Base-by-base conservation (phyloP, 202 grass and related monocot genomes). In the Panicum hallii region DNA sequence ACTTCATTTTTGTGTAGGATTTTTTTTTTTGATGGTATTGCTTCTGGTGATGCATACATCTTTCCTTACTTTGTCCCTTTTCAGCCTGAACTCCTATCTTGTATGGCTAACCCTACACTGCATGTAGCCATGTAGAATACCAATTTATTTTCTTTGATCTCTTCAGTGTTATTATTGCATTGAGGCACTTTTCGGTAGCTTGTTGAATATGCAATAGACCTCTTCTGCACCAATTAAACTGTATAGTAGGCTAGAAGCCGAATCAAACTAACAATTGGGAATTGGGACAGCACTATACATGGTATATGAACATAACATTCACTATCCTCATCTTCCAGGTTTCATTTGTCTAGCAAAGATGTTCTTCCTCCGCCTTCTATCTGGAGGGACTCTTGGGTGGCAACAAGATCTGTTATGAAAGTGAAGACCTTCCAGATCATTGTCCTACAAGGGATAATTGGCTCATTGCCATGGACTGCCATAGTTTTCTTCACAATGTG, bases 401-500 rank as follows among this genome's bases (percentile, higher is more conserved):
- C 95, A 85, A 95, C 78, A 65, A 90, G 68, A 93, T 95, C 85
- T 83, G 92, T 97, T 41, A 93, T 97, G 89, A 95, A 91, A 88
- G 90, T 97, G 76, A 82, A 79, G 64, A 91, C 92, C 43, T 97
- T 97, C 90, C 95, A 95, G 89, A 97, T 97, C 80, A 97, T 97
- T 74, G 92, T 93, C 53, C 67, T 97, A 85, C 95, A 97, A 72
- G 95, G 95, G 67, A 90, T 95, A 77, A 89, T 97, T 46, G 95
- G 95, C 23, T 97, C 95, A 64, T 77, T 97, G 67, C 95, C 95
- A 22, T 97, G 95, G 95, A 95, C 95, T 15, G 85, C 95, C 77
- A 93, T 95, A 26, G 95, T 97, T 83, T 97, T 97, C 87, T 97
- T 97, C 88, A 97, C 95, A 63, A 94, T 97, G 95, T 97, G 95